Evolutionary conservation across 2,329 filamentous ascomycete species (phyloP).

Genomic region (Cladosporium velox): DNA sequence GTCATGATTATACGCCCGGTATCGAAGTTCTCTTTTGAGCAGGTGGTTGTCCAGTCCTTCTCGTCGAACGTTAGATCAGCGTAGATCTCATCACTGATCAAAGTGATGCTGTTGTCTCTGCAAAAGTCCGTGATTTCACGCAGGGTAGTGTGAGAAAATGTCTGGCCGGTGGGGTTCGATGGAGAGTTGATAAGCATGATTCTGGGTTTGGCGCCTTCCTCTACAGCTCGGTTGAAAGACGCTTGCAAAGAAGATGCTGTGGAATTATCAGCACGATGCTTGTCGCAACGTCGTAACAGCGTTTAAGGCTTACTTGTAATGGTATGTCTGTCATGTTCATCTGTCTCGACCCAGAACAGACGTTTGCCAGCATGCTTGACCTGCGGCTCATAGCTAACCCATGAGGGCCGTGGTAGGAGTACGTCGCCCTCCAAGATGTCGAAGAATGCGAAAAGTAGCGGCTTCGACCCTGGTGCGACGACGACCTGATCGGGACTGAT

Average conservation of each 20-base stretch:
- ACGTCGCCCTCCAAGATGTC: background rate
- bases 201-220: background rate
- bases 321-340: background rate
- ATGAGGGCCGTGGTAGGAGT: background rate
- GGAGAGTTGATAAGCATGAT: conserved; percentile 4
- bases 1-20: background rate
- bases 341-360: conserved; percentile 4
- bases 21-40: background rate
- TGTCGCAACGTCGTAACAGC: background rate
- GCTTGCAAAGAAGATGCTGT: background rate
- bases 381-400: conserved; percentile 4
- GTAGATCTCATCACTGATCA: conserved; percentile 4
- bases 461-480: background rate
- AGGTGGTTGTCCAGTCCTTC: background rate
- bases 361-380: conserved; percentile 3
- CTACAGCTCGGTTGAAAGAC: background rate
- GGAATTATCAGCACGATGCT: background rate
- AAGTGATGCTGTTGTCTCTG: background rate
- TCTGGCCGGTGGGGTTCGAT: background rate
- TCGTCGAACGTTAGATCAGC: background rate
- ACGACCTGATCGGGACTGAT: background rate
- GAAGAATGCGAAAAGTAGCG: background rate
- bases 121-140: background rate
- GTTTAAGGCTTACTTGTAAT: background rate
- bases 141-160: background rate